Evolutionary conservation across 306 rosid species (phyloP), one percentile per base, ranked within the genome.

Genomic region (Psophocarpus tetragonolobus): DNA sequence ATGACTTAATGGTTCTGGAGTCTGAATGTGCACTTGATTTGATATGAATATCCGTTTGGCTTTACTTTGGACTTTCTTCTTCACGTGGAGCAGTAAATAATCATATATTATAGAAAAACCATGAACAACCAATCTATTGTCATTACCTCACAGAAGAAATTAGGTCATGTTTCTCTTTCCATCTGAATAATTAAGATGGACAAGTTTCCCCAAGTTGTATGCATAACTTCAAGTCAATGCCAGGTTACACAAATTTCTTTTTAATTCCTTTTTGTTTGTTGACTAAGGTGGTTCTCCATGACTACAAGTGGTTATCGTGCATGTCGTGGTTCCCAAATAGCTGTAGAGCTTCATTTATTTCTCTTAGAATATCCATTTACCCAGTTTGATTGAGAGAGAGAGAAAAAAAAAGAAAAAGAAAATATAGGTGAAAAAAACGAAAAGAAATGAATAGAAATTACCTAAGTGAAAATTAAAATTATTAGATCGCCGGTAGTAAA

Each of bases 191-290:
- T n/a, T n/a, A 47, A 60, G 60, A 74, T 60, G 39, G 14, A 1
- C 67, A 60, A 29, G 12, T 1, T 60, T 60, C n/a, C n/a, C n/a
- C n/a, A n/a, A n/a, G n/a, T n/a, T n/a, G n/a, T 60, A 60, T 23
- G 10, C 0, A 50, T 39, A 50, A 68, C 56, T 56, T 1, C 74
- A 30, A 79, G 81, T 83, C 84, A 83, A 83, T 50, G 81, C 74
- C 44, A 30, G 48, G 69, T 56, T 65, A 30, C 60, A 18, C 7
- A 65, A 8, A 61, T 65, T 23, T 39, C 30, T 64, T 47, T 18
- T 8, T 10, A 42, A 73, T 67, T 73, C 62, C 42, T 78, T 23
- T 67, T 14, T 68, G 27, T 57, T 67, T 78, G 75, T 66, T 35
- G 82, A 79, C 77, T 48, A 69, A 39, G 53, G 41, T 17, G 50